These are phyloP conservation scores for Miscanthus lutarioriparius DNA, from an alignment of 176 grass and related monocot genomes.

Conservation along the genomic window DNA sequence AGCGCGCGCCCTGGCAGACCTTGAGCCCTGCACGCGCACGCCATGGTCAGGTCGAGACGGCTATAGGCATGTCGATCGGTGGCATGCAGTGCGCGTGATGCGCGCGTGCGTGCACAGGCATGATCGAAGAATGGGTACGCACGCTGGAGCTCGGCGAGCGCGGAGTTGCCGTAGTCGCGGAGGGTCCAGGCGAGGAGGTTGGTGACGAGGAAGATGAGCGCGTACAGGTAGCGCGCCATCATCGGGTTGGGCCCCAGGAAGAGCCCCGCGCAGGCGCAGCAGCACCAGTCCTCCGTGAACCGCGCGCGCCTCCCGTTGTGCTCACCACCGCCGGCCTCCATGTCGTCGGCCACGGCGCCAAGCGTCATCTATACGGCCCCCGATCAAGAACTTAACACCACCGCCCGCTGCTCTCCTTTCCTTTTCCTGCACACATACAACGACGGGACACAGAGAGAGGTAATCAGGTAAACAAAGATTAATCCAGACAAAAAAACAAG, in stretches of 20 bases:
- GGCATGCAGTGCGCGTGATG: no score
- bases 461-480: not conserved
- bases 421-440: not conserved
- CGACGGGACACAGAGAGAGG: not conserved
- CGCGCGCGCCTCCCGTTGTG: not conserved
- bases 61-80: no score
- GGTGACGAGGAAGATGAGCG: conserved; percentile 82
- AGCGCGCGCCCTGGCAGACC: conserved; percentile 51
- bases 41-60: no score
- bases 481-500: not conserved
- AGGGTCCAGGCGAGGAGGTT: conserved; percentile 91
- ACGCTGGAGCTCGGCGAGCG: conserved; percentile 69
- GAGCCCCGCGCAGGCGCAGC: conserved; percentile 47
- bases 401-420: not conserved
- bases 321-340: conserved; percentile 1
- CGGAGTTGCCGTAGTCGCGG: conserved; percentile 77
- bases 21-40: conserved; percentile 43
- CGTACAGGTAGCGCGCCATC: conserved; percentile 82
- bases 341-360: not conserved
- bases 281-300: conserved; percentile 69
- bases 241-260: conserved; percentile 65
- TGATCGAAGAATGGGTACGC: not conserved
- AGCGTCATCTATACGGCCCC: conserved; percentile 6
- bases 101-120: no score
- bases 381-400: not conserved